These are phyloP conservation scores for Trichoderma guizhouense DNA, from an alignment of 2,329 filamentous ascomycete species.

Conservation along the genomic window DNA sequence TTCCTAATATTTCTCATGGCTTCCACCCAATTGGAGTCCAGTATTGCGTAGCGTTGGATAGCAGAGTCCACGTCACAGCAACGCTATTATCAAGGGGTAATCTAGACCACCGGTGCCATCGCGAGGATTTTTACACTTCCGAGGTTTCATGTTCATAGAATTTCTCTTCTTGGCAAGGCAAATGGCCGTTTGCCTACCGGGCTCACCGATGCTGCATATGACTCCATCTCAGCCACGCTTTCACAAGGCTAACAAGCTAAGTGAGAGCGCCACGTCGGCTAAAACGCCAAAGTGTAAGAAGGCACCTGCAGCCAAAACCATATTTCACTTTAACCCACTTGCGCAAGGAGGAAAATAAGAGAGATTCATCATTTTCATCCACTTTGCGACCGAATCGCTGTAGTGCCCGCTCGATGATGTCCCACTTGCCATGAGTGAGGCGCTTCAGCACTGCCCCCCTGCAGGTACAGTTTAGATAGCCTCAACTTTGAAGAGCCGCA, in stretches of 20 bases:
- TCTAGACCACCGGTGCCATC: background rate
- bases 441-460: background rate
- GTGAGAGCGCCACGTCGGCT: background rate
- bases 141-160: background rate
- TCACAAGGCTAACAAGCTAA: background rate
- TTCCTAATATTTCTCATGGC: background rate
- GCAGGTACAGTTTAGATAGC: background rate
- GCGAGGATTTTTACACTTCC: background rate
- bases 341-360: background rate
- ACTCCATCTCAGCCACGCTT: background rate
- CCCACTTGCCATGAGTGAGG: background rate
- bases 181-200: background rate
- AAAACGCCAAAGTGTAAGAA: background rate
- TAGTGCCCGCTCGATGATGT: background rate
- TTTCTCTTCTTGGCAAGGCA: background rate
- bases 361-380: background rate
- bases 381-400: background rate
- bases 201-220: background rate
- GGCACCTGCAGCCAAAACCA: background rate
- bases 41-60: background rate
- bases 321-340: background rate
- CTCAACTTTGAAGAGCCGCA: background rate
- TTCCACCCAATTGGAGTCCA: background rate
- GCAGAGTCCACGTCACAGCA: background rate
- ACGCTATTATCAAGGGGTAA: background rate